Evolutionary conservation across 306 rosid genomes (phyloP), one percentile per base, ranked within the genome.

Genomic region (Sechiopsis laciniata): DNA sequence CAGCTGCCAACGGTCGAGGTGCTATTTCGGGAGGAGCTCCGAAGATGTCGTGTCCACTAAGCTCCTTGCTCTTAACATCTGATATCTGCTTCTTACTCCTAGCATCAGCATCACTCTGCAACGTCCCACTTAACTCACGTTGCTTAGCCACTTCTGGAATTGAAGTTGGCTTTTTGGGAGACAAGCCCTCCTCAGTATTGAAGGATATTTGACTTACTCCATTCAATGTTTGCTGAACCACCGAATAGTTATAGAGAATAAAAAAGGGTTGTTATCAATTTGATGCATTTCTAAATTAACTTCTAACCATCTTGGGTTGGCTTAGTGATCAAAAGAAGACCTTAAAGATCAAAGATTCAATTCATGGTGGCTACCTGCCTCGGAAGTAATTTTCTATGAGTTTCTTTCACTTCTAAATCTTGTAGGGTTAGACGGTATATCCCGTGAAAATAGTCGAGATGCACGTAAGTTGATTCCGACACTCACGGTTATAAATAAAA

Each of bases 71-170:
- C 85, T 94, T 94, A 70, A 96, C 86, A 78, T 78, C 79, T 22
- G 99, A 90, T 65, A 68, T 68, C 51, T 76, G 88, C 86, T 89
- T 94, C 62, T 79, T 79, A 55, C 19, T 74, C 82, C 77, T 84
- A 3, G 85, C 22, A 71, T 84, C 90, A 15, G 73, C 63, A 7
- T 89, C 88, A 4, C 80, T 83, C 70, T 81, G 85, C 81, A 89
- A 75, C 16, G 95, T 87, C 67, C 96, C 96, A 77, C 96, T 76
- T 63, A 91, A 78, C 77, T 94, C 99, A 35, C 95, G 97, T 82
- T 94, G 99, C 91, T 94, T 94, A 40, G 97, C 96, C 66, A 83
- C 97, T 83, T 90, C 93, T 2, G 93, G 87, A 60, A 87, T 17
- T 21, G 94, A 87, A 76, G 79, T 52, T 22, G 89, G 89, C 81